Base-by-base conservation (phyloP, 139 green algal species). In the Haematococcus lacustris region DNA sequence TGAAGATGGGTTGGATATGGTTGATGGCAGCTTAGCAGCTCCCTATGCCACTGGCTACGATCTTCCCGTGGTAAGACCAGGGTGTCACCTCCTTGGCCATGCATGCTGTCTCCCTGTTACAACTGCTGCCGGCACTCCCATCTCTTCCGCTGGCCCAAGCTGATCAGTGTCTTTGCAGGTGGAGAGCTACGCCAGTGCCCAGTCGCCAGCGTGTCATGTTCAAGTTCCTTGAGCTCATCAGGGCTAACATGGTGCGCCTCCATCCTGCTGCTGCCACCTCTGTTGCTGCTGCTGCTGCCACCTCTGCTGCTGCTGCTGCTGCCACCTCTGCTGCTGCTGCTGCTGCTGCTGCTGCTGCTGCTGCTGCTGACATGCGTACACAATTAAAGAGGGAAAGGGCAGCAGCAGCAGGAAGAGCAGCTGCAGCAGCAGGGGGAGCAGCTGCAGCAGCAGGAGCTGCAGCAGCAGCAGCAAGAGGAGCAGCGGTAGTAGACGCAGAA, bases 131-230 rank as follows among this genome's bases (percentile, higher is more conserved):
- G n/a, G n/a, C n/a, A n/a, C n/a, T n/a, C n/a, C n/a, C n/a, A n/a
- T n/a, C 47, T 57, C 13, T 21, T 57, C 13, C 47, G 21, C 47
- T 57, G 47, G 47, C 21, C 13, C 21, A 57, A 21, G 21, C 47
- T 57, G 47, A 57, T 57, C 47, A 57, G n/a, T 64, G 30, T 30
- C 13, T 34, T 35, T 64, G 26, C 63, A 69, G 63, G 38, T 69
- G 63, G 94, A 70, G 81, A 33, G 73, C 72, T 41, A 96, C 88
- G 1, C 87, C 95, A 0, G 74, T 98, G 41, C 74, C 88, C 3
- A 82, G 76, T 3, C 83, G 95, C 3, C 66, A 78, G 32, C 87
- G 93, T 0, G 87, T 97, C 30, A 97, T 99, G 92, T 83, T 98
- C 66, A 93, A 93, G 75, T 80, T 97, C 33, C 86, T 80, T 71